Evolutionary conservation across 2,329 filamentous ascomycete genomes (phyloP).

Genomic region (Fusarium tjaetaba): DNA sequence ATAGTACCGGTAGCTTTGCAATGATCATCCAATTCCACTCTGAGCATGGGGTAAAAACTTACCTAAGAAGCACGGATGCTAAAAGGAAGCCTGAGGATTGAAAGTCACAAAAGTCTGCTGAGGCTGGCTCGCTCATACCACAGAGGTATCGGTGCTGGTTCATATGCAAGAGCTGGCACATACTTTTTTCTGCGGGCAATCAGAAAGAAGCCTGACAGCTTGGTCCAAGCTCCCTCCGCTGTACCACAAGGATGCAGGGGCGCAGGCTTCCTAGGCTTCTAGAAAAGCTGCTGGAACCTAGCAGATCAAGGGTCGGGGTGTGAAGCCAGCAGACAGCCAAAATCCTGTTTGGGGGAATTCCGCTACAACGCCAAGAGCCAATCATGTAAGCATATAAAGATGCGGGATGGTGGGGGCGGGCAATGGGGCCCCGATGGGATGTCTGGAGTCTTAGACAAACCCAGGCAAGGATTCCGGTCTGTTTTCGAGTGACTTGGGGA

Average conservation of each 20-base stretch:
- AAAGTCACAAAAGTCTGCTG: constrained; percentile 6
- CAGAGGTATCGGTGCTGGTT: constrained; percentile 8
- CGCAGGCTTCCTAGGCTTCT: constrained; percentile 45
- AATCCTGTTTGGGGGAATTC: constrained; percentile 39
- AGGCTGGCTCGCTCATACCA: not conserved
- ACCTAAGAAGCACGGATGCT: constrained; percentile 15
- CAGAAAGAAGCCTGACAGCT: constrained; percentile 20
- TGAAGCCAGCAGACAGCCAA: constrained; percentile 21
- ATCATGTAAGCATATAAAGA: constrained; percentile 32
- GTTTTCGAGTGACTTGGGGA: constrained; percentile 47
- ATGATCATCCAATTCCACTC: constrained; percentile 27
- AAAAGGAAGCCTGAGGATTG: not conserved
- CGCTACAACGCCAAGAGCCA: constrained; percentile 21
- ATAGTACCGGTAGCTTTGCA: not conserved
- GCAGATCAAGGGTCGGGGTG: constrained; percentile 31
- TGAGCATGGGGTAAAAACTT: constrained; percentile 22
- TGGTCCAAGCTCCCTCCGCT: constrained; percentile 42
- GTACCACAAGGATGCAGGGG: constrained; percentile 40
- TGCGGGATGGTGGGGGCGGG: constrained; percentile 42
- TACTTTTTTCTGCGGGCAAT: constrained; percentile 29
- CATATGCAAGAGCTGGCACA: constrained; percentile 24
- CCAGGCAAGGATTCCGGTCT: constrained; percentile 46
- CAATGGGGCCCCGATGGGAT: constrained; percentile 34
- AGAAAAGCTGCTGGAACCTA: constrained; percentile 43
- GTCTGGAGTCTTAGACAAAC: constrained; percentile 36